Base-by-base conservation (phyloP, 345 rosid genomes). In the Gossypium stocksii region DNA sequence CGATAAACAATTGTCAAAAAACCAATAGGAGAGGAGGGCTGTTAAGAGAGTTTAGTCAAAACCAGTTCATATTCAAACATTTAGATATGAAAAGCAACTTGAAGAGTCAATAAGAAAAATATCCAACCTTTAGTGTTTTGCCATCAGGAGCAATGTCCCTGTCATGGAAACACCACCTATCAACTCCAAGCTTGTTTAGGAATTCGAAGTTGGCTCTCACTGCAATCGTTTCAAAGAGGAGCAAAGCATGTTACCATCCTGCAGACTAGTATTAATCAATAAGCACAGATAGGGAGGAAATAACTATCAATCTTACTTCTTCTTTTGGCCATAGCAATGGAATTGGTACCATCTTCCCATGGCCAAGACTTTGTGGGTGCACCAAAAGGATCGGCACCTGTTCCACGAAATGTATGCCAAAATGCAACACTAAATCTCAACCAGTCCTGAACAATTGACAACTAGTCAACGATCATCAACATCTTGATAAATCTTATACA, bases 151-250 rank as follows among this genome's bases (percentile, higher is more conserved):
- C 97, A 14, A 95, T 90, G 82, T 95, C 98, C 74, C 98, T 90
- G 78, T 95, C 99, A 74, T 95, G 99, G 82, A 95, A 95, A 81
- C 98, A 93, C 99, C 99, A 93, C 74, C 81, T 59, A 63, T 93
- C 96, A 84, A 95, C 93, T 76, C 99, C 99, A 75, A 95, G 90
- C 84, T 93, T 95, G 81, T 88, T 83, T 68, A 93, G 74, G 79
- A 95, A 91, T 90, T 95, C 99, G 74, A 95, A 93, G 84, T 95
- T 95, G 72, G 97, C 99, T 79, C 97, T 91, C 99, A 95, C 99
- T 95, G 81, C 53, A 76, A 75, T 64, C 46, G 67, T 66, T 75
- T 41, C 49, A 74, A 66, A 66, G 23, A 66, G 41, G 15, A 70
- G 41, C 44, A 51, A 52, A 66, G 27, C 11, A 34, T 5, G 69